A percentile compares a stretch with the other conserved stretches of the same genome.
Evolutionary conservation across 2,329 filamentous ascomycete genomes (phyloP).

Genomic region (Tricladium varicosporioides): DNA sequence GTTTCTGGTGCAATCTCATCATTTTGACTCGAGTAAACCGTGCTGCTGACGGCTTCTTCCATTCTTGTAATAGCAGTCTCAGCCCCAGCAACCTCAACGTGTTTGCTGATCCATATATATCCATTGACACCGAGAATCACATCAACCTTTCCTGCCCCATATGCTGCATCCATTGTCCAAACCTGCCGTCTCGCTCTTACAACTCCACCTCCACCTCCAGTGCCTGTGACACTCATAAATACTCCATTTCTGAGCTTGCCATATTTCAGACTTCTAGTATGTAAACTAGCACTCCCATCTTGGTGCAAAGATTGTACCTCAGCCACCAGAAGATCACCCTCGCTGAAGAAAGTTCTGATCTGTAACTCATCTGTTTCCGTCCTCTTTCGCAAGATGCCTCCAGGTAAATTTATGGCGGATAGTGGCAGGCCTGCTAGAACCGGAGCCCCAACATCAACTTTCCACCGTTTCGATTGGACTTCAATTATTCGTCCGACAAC

Average conservation of each 20-base stretch:
- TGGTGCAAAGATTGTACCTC: conserved; percentile 89
- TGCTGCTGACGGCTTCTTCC: conserved; percentile 81
- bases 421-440: conserved; percentile 84
- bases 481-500: conserved; percentile 92
- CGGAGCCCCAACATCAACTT: conserved; percentile 86
- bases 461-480: conserved; percentile 92
- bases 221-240: conserved; percentile 78
- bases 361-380: conserved; percentile 97
- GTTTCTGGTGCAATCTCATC: conserved; percentile 76
- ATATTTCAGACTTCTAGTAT: conserved; percentile 89
- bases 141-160: conserved; percentile 67
- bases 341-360: conserved; percentile 94
- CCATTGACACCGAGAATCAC: conserved; percentile 93
- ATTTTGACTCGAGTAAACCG: conserved; percentile 94
- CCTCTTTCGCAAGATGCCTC: conserved; percentile 84
- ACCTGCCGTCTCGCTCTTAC: conserved; percentile 82
- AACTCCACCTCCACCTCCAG: conserved; percentile 77
- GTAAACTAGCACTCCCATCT: conserved; percentile 82
- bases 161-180: conserved; percentile 69
- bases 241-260: conserved; percentile 93
- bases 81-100: conserved; percentile 59
- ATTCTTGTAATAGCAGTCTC: conserved; percentile 69
- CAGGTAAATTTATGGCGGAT: conserved; percentile 89
- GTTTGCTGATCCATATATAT: conserved; percentile 92
- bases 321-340: conserved; percentile 90